Conservation (phyloP, 1,139 yeast genomes). For the Geotrichum australiense region DNA sequence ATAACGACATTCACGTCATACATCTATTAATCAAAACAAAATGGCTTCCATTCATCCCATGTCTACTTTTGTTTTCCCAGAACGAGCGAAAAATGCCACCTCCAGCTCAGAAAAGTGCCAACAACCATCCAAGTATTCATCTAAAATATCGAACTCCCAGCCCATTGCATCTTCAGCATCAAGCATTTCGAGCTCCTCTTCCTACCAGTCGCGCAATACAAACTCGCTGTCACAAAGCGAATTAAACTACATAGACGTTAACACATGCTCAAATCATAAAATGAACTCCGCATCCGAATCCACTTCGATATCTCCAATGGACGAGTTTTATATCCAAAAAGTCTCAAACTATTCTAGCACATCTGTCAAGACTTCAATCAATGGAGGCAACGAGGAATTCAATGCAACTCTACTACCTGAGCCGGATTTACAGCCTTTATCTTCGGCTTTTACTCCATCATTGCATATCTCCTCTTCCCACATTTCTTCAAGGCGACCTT, state of each 20-base stretch:
- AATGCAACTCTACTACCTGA: conserved; percentile 7
- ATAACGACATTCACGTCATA: too few species aligned
- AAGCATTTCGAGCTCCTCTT: too few species aligned
- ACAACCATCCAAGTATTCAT: neutral
- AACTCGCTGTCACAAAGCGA: conserved; percentile 8
- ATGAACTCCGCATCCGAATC: neutral
- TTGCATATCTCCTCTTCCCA: neutral
- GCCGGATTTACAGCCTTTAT: conserved; percentile 2
- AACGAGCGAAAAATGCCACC: conserved; percentile 4
- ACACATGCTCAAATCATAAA: neutral
- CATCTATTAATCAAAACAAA: too few species aligned
- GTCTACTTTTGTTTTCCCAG: conserved; percentile 15
- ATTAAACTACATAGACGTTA: too few species aligned
- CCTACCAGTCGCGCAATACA: neutral
- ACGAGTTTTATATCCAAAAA: conserved; percentile 5
- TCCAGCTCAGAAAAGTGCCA: conserved; percentile 9
- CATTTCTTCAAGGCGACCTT: conserved; percentile 5
- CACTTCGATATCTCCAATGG: neutral
- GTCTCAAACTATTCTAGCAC: conserved; percentile 6
- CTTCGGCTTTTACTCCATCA: neutral
- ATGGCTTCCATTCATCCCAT: conserved; percentile 14
- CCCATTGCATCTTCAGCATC: conserved; percentile 1
- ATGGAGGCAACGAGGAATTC: conserved; percentile 2
- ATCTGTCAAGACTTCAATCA: conserved; percentile 2
- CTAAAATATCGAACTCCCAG: neutral